These are phyloP conservation scores for Chrysoporthe cubensis DNA, from an alignment of 2,329 filamentous ascomycete species.

Conservation along the genomic window DNA sequence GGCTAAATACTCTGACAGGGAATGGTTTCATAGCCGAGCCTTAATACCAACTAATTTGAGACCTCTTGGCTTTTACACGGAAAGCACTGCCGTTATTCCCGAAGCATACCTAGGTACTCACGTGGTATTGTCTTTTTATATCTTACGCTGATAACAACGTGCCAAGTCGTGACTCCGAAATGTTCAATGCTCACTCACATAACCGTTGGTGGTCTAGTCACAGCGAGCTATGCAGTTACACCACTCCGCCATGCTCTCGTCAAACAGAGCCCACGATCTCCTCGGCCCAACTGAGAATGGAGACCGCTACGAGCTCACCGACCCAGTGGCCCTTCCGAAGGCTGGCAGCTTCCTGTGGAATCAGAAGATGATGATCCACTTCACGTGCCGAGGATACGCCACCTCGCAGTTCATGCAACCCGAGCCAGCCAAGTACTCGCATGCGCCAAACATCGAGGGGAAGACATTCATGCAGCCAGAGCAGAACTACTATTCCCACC, in stretches of 20 bases:
- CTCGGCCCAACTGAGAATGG: slow-evolving; percentile 49
- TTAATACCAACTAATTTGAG: background rate
- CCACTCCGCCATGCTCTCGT: slow-evolving; percentile 10
- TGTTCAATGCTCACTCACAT: background rate
- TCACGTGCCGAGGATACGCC: slow-evolving; percentile 62
- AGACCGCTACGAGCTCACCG: slow-evolving; percentile 58
- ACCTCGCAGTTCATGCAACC: slow-evolving; percentile 65
- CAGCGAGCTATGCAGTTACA: background rate
- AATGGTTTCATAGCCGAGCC: background rate
- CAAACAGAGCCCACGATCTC: slow-evolving; percentile 2
- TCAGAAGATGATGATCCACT: slow-evolving; percentile 64
- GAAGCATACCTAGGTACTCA: background rate
- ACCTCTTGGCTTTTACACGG: slow-evolving; percentile 18
- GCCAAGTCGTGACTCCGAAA: background rate
- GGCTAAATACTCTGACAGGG: slow-evolving; percentile 21
- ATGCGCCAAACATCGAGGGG: slow-evolving; percentile 60
- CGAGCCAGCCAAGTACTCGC: slow-evolving; percentile 63
- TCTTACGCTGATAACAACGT: background rate
- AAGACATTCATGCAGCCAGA: slow-evolving; percentile 66
- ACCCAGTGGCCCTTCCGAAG: slow-evolving; percentile 59
- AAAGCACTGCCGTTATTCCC: slow-evolving; percentile 22
- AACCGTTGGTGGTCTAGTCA: background rate
- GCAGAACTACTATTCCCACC: slow-evolving; percentile 61
- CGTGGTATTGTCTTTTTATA: background rate
- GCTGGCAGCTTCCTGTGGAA: slow-evolving; percentile 63